Percentiles rank a stretch among this genome's conserved stretches.
Conservation (phyloP, 1,139 yeast species). For the Sugiyamaella novakii region DNA sequence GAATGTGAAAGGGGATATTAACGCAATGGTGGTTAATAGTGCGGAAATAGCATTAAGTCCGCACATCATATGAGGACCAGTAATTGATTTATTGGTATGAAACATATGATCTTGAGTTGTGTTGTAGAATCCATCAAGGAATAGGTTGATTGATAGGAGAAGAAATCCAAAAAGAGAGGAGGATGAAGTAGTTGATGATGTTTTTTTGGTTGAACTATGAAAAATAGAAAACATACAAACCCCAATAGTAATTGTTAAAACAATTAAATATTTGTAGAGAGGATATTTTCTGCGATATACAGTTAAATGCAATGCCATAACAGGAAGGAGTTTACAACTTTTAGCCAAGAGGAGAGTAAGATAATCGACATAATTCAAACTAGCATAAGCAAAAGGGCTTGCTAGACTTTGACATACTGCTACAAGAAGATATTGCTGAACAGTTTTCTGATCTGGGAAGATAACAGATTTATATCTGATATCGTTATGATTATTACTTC, state of each 20-base stretch:
- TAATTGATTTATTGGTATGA: conserved; percentile 48
- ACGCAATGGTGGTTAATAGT: conserved; percentile 45
- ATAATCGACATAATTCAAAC: conserved; percentile 82
- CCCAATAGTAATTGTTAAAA: conserved; percentile 73
- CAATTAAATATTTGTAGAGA: conserved; percentile 73
- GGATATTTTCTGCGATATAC: conserved; percentile 76
- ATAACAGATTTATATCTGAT: conserved; percentile 28
- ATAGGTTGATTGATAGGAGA: conserved; percentile 61
- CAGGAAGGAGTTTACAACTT: conserved; percentile 91
- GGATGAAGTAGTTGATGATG: conserved; percentile 24
- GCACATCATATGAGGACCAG: conserved; percentile 89
- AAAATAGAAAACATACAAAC: conserved; percentile 74
- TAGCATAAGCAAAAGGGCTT: conserved; percentile 74
- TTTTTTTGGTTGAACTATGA: conserved; percentile 32
- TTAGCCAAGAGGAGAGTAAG: conserved; percentile 83
- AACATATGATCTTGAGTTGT: conserved; percentile 90
- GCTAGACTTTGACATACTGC: conserved; percentile 80
- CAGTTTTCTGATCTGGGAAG: conserved; percentile 39
- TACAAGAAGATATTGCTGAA: conserved; percentile 57
- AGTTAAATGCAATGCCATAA: conserved; percentile 78
- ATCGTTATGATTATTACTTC: conserved; percentile 26
- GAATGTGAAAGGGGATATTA: conserved; percentile 46
- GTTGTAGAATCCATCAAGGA: conserved; percentile 89
- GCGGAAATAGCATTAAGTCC: conserved; percentile 66
- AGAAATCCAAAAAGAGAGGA: conserved; percentile 54